These are phyloP conservation scores for Podila verticillata DNA, from an alignment of 192 early-diverging fungal genomes.

Conservation along the genomic window DNA sequence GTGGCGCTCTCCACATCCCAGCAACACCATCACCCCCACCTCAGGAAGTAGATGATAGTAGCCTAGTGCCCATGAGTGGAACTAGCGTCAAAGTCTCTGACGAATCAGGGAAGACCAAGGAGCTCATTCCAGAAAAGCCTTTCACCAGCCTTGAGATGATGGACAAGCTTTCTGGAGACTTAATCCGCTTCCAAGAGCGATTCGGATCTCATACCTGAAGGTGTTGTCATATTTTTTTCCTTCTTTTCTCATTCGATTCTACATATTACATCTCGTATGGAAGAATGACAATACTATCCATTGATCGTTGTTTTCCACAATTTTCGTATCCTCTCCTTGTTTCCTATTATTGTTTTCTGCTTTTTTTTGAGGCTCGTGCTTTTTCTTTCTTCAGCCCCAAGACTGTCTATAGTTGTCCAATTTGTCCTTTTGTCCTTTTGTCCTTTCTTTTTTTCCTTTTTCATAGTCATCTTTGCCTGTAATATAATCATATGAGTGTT, in stretches of 20 bases:
- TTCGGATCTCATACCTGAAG: slow-evolving; percentile 28
- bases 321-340: neutral
- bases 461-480: neutral
- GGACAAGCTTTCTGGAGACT: slow-evolving; percentile 53
- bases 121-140: neutral
- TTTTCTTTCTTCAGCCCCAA: no score
- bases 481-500: no score
- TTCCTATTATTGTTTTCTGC: neutral
- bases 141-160: slow-evolving; percentile 53
- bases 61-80: no score
- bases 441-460: no score
- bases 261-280: neutral
- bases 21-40: neutral
- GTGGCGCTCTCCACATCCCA: neutral
- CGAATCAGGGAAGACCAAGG: neutral
- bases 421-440: no score
- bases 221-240: neutral
- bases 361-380: neutral
- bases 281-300: neutral
- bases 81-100: no score
- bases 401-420: neutral
- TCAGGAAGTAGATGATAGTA: neutral
- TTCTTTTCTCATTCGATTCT: neutral
- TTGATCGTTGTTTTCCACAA: neutral
- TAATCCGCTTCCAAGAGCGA: slow-evolving; percentile 58